phyloP scores from a whole-genome alignment of 371 early-diverging fungal species.

The Syncephalastrum monosporum region DNA sequence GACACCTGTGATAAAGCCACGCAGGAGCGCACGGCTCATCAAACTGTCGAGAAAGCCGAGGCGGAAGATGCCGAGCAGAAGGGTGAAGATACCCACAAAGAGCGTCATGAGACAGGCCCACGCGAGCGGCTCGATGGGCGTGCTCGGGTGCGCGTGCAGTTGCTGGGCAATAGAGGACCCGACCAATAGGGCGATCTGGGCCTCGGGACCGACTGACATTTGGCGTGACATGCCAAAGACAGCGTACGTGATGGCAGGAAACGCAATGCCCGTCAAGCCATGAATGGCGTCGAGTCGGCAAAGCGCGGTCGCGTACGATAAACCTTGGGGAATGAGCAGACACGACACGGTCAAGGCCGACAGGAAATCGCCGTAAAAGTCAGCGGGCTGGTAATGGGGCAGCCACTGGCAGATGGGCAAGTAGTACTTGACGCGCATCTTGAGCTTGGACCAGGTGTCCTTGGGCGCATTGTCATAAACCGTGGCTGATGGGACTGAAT shows the following conservation, averaged over 20 bases:
- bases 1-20: constrained; percentile 93
- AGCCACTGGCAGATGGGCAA: constrained; percentile 93
- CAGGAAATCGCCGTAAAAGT: constrained; percentile 69
- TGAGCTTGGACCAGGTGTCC: constrained; percentile 38
- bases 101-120: constrained; percentile 76
- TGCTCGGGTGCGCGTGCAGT: constrained; percentile 48
- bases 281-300: constrained; percentile 82
- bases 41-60: constrained; percentile 95
- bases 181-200: constrained; percentile 19
- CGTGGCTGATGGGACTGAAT: constrained; percentile 13
- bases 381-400: constrained; percentile 71
- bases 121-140: constrained; percentile 51
- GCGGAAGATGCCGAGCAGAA: constrained; percentile 87
- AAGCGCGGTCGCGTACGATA: constrained; percentile 87
- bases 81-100: constrained; percentile 88
- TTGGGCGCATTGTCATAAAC: constrained; percentile 25
- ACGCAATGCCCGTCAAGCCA: constrained; percentile 83
- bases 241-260: constrained; percentile 84
- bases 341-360: constrained; percentile 87
- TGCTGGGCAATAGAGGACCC: constrained; percentile 28
- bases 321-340: constrained; percentile 82
- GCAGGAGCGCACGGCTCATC: constrained; percentile 83
- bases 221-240: constrained; percentile 92
- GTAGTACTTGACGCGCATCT: constrained; percentile 80
- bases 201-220: constrained; percentile 46